Conservation (phyloP, 2,329 filamentous ascomycete genomes). For the Boeremia lycopersici region DNA sequence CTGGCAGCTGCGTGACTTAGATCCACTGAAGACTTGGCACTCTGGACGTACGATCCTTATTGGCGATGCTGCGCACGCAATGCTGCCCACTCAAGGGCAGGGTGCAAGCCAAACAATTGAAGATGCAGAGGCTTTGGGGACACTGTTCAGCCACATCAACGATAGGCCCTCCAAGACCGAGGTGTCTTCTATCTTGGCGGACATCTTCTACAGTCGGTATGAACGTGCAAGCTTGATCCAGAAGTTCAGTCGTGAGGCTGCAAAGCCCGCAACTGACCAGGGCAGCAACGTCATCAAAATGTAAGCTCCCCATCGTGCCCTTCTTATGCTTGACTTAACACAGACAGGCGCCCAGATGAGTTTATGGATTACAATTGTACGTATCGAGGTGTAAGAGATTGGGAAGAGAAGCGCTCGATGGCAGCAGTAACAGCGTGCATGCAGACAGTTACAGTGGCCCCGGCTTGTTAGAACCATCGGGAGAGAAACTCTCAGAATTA, state of each 20-base stretch:
- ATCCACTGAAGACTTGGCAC: constrained; percentile 53
- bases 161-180: constrained; percentile 17
- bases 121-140: constrained; percentile 56
- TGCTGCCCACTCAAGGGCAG: constrained; percentile 61
- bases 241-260: constrained; percentile 52
- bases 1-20: constrained; percentile 55
- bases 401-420: constrained; percentile 23
- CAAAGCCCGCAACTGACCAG: constrained; percentile 47
- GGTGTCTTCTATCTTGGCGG: constrained; percentile 19
- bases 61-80: constrained; percentile 64
- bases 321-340: not conserved
- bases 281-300: constrained; percentile 42
- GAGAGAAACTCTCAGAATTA: too few relatives aligned
- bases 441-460: not conserved
- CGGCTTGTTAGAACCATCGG: not conserved
- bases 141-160: constrained; percentile 21
- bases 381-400: constrained; percentile 47
- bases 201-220: constrained; percentile 28
- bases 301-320: not conserved
- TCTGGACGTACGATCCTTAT: constrained; percentile 57
- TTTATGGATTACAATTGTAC: constrained; percentile 52
- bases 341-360: constrained; percentile 41
- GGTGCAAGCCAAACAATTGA: constrained; percentile 63
- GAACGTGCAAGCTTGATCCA: constrained; percentile 52
- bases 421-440: not conserved